Percentiles rank a stretch among this genome's conserved stretches.
Conservation (phyloP, 2,329 filamentous ascomycete genomes). For the Xylariaceae sp. region DNA sequence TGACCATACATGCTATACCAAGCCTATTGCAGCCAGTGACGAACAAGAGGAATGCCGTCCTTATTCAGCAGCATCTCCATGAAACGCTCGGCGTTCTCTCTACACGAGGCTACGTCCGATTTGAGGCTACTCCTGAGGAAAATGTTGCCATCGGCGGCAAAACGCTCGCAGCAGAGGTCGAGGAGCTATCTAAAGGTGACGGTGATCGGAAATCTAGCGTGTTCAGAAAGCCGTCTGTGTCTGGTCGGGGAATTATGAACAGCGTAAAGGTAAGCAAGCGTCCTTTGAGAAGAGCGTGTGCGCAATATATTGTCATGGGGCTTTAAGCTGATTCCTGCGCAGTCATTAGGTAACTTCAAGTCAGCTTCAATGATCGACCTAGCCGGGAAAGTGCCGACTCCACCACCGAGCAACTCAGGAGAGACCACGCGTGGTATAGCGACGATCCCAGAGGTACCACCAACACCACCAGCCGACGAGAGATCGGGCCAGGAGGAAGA, state of each 20-base stretch:
- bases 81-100: slow-evolving; percentile 71
- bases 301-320: slow-evolving; percentile 1
- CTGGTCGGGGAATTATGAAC: slow-evolving; percentile 34
- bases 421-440: slow-evolving; percentile 39
- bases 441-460: slow-evolving; percentile 40
- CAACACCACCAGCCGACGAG: slow-evolving; percentile 40
- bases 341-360: slow-evolving; percentile 44
- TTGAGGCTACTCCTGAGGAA: slow-evolving; percentile 72
- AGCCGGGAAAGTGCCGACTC: slow-evolving; percentile 36
- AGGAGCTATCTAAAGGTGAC: slow-evolving; percentile 56
- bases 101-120: slow-evolving; percentile 75
- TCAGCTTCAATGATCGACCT: slow-evolving; percentile 37
- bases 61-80: slow-evolving; percentile 78
- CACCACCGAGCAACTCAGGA: slow-evolving; percentile 39
- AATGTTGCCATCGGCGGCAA: slow-evolving; percentile 74
- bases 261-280: slow-evolving; percentile 38
- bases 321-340: slow-evolving; percentile 28
- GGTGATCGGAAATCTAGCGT: slow-evolving; percentile 33
- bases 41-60: slow-evolving; percentile 81
- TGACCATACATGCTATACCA: slow-evolving; percentile 75
- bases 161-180: slow-evolving; percentile 73
- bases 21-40: slow-evolving; percentile 72
- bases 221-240: slow-evolving; percentile 36
- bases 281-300: neutral
- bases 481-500: slow-evolving; percentile 31